Percentiles rank a stretch among this genome's conserved stretches.
Conservation (phyloP, 768 basidiomycete genomes). For the Auriculariales sp. region DNA sequence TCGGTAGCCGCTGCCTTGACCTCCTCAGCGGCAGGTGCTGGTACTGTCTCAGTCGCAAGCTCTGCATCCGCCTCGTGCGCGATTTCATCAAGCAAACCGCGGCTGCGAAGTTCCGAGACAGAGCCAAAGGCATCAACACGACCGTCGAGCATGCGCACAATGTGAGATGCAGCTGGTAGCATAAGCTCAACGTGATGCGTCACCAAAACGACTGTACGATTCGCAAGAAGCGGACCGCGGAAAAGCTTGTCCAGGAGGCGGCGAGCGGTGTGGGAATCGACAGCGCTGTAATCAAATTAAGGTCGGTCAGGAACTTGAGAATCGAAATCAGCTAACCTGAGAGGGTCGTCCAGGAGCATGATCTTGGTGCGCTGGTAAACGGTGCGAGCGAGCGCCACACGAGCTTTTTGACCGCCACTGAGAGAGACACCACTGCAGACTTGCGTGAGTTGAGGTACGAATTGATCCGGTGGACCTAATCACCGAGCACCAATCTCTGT, state of each 20-base stretch:
- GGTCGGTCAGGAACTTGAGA: background rate
- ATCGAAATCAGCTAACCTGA: constrained; percentile 9
- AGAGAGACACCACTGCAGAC: constrained; percentile 9
- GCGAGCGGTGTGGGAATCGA: constrained; percentile 53
- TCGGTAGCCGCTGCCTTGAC: constrained; percentile 10
- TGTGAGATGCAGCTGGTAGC: constrained; percentile 54
- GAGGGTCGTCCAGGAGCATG: constrained; percentile 30
- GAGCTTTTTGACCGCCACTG: constrained; percentile 16
- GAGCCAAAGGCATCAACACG: constrained; percentile 65
- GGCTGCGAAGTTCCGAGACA: constrained; percentile 43
- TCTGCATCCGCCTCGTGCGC: constrained; percentile 13
- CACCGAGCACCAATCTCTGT: constrained; percentile 19
- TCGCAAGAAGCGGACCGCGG: constrained; percentile 45
- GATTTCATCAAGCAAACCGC: constrained; percentile 49
- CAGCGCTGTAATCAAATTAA: constrained; percentile 11
- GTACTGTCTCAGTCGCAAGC: constrained; percentile 6
- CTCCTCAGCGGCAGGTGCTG: constrained; percentile 9
- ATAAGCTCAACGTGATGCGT: constrained; percentile 79
- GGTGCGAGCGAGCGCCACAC: constrained; percentile 23
- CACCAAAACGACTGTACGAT: constrained; percentile 58
- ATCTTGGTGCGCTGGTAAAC: constrained; percentile 29
- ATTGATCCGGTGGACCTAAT: constrained; percentile 22
- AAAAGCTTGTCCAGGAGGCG: constrained; percentile 50
- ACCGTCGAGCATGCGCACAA: constrained; percentile 70
- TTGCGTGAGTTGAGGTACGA: constrained; percentile 8